phyloP scores from a whole-genome alignment of 495 filamentous ascomycete genomes.

The Poronia punctata region DNA sequence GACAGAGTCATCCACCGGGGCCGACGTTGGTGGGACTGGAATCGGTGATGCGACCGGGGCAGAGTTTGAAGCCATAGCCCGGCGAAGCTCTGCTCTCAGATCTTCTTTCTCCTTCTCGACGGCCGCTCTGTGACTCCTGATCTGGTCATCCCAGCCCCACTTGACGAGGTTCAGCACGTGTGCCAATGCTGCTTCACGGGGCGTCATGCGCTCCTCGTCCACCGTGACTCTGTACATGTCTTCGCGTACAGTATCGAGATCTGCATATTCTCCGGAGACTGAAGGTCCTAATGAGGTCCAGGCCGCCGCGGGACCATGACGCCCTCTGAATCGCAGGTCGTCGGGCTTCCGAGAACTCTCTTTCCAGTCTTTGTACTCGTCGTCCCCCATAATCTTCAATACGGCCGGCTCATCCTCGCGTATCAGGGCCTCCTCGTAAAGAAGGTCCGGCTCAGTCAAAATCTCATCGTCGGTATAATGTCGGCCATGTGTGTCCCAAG shows the following conservation, averaged over 20 bases:
- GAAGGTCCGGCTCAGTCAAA: not conserved
- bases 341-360: not conserved
- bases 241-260: slow-evolving; percentile 2
- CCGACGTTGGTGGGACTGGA: not conserved
- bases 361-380: not conserved
- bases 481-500: slow-evolving; percentile 1
- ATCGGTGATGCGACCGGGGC: not conserved
- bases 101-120: slow-evolving; percentile 9
- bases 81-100: slow-evolving; percentile 1
- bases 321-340: not conserved
- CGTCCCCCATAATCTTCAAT: not conserved
- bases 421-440: slow-evolving; percentile 3
- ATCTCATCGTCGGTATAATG: not conserved
- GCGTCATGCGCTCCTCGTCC: slow-evolving; percentile 8
- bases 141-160: slow-evolving; percentile 13
- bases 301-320: not conserved
- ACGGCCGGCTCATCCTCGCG: not conserved
- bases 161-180: slow-evolving; percentile 11
- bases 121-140: slow-evolving; percentile 1
- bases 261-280: slow-evolving; percentile 8
- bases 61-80: not conserved
- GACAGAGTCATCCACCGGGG: no score
- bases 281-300: not conserved
- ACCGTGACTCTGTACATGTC: not conserved
- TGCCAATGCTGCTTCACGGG: slow-evolving; percentile 3